Conservation (phyloP, 345 rosid genomes). For the Litchi chinensis region DNA sequence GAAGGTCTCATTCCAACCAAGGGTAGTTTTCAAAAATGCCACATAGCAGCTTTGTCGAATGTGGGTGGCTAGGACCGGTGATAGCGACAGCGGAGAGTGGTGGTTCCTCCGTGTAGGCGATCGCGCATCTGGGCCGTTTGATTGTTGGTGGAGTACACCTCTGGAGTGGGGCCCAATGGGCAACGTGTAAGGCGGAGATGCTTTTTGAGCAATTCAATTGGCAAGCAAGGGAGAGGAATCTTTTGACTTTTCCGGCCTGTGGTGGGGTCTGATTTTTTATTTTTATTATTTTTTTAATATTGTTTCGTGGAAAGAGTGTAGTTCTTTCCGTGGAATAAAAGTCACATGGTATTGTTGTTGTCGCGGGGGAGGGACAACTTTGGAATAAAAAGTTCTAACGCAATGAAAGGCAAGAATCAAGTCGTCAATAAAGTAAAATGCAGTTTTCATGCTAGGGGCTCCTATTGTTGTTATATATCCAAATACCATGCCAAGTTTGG, state of each 20-base stretch:
- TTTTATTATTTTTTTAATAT: too few relatives aligned
- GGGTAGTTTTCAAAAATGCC: neutral
- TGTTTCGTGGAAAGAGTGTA: neutral
- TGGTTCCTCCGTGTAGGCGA: neutral
- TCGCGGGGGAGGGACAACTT: neutral
- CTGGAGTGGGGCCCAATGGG: neutral
- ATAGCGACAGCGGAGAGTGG: neutral
- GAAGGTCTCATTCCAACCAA: neutral
- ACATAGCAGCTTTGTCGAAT: constrained; percentile 1
- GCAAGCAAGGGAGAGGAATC: constrained; percentile 1
- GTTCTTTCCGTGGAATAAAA: constrained; percentile 32
- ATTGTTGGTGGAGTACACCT: neutral
- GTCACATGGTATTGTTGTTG: constrained; percentile 15
- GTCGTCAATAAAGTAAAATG: neutral
- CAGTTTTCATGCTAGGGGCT: neutral
- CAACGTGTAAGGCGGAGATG: constrained; percentile 2
- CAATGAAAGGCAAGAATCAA: neutral
- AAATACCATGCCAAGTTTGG: too few relatives aligned
- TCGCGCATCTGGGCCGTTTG: neutral
- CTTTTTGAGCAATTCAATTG: neutral
- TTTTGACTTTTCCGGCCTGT: constrained; percentile 10
- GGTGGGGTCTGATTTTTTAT: constrained; percentile 3
- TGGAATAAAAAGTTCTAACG: neutral
- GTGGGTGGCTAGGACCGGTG: neutral
- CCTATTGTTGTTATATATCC: neutral